Evolutionary conservation across 2,329 filamentous ascomycete genomes (phyloP), one percentile per base, ranked within the genome.

Genomic region (Fusarium sp.): DNA sequence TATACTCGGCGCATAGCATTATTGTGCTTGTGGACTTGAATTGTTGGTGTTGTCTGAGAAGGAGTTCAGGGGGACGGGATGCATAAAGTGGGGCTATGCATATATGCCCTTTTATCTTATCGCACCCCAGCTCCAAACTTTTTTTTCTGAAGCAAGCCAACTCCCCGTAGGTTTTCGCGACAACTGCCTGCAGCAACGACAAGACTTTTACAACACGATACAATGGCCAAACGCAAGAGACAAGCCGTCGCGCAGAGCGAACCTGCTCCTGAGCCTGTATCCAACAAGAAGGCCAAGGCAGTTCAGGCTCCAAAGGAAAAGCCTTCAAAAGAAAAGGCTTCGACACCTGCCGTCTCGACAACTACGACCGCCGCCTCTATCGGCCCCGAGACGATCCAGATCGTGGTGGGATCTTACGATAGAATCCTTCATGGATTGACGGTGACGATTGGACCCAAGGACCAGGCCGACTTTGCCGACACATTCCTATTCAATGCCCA

Each of bases 401-500:
- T 99, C 75, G 89, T 98, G 69, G 92, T 95, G 8, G 97, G 97
- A 57, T 98, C 95, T 63, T 99, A 99, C 84, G 97, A 99, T 81
- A 91, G 95, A 74, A 91, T 97, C 59, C 89, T 99, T 22, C 97
- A 99, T 82, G 97, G 97, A 69, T 88, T 98, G 78, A 94, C 93
- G 9, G 95, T 93, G n/a, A 91, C 91, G 2, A 86, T 97, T 62
- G 73, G 78, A 35, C 60, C 75, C 35, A 74, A 82, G 47, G 75
- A 81, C 63, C 80, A 87, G 18, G 86, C 92, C 64, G 88, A 91
- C 61, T 98, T 98, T 80, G 90, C 94, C 75, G 96, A 98, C 83
- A 96, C 94, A 0, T 99, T 99, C 83, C 90, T 99, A 66, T 98
- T 99, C 89, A 94, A 95, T 80, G 95, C 97, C 16, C 97, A 99